phyloP scores from a whole-genome alignment of 1,139 yeast species.

The Zygosaccharomyces pseudobailii region DNA sequence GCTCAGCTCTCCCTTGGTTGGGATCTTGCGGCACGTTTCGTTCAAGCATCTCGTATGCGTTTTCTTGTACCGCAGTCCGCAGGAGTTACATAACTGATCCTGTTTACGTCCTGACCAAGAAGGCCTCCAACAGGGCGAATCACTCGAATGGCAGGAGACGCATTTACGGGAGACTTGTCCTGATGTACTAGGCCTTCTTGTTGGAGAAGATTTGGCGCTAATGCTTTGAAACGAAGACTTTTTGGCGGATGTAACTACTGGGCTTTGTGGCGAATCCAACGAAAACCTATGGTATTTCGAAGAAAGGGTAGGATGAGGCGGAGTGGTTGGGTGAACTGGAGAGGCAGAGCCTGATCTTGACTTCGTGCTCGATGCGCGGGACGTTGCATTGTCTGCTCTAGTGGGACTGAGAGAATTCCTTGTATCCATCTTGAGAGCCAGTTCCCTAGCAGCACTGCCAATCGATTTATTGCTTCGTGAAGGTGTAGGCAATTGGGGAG shows the following conservation, averaged over 20 bases:
- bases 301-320: slow-evolving; percentile 12
- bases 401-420: slow-evolving; percentile 7
- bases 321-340: slow-evolving; percentile 22
- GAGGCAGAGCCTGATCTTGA: slow-evolving; percentile 22
- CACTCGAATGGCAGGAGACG: slow-evolving; percentile 86
- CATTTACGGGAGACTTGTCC: slow-evolving; percentile 48
- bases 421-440: slow-evolving; percentile 7
- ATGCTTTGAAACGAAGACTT: slow-evolving; percentile 4
- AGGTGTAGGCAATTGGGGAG: slow-evolving; percentile 8
- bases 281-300: slow-evolving; percentile 22
- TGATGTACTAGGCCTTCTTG: slow-evolving; percentile 16
- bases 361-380: slow-evolving; percentile 1
- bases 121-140: slow-evolving; percentile 98
- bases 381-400: background rate
- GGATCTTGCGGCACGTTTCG: slow-evolving; percentile 72
- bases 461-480: slow-evolving; percentile 4
- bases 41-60: slow-evolving; percentile 88
- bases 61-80: slow-evolving; percentile 91
- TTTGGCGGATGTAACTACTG: slow-evolving; percentile 7
- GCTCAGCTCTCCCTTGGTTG: slow-evolving; percentile 95
- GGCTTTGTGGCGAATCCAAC: slow-evolving; percentile 14
- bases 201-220: slow-evolving; percentile 12
- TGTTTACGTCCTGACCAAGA: slow-evolving; percentile 79
- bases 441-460: slow-evolving; percentile 10
- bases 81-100: slow-evolving; percentile 93